Conservation (phyloP, 2,329 filamentous ascomycete species). For the Stachybotrys chlorohalonatus region DNA sequence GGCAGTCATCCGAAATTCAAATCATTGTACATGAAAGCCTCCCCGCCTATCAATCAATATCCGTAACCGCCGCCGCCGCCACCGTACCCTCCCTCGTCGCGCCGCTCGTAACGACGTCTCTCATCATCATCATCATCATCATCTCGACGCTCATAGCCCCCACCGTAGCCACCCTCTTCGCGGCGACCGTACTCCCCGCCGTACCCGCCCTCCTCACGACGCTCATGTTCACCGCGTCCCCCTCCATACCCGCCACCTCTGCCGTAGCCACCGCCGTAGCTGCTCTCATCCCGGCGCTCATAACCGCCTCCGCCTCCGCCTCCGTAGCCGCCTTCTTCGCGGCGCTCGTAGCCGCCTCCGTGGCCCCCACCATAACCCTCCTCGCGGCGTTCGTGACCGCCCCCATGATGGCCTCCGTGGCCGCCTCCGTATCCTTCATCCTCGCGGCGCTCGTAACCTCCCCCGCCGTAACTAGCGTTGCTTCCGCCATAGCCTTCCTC, state of each 20-base stretch:
- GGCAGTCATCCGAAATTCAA: background rate
- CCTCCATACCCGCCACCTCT: slow-evolving; percentile 7
- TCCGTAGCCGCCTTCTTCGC: slow-evolving; percentile 6
- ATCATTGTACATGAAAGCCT: background rate
- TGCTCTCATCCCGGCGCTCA: slow-evolving; percentile 8
- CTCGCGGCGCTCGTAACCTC: slow-evolving; percentile 9
- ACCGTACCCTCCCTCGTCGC: slow-evolving; percentile 12
- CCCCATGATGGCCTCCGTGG: slow-evolving; percentile 1
- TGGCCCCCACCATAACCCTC: slow-evolving; percentile 10
- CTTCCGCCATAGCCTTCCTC: slow-evolving; percentile 10
- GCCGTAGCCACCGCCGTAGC: slow-evolving; percentile 7
- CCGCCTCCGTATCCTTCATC: slow-evolving; percentile 6
- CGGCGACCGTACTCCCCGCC: slow-evolving; percentile 8
- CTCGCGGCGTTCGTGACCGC: slow-evolving; percentile 1
- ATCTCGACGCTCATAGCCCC: slow-evolving; percentile 2
- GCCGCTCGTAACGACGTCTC: slow-evolving; percentile 1
- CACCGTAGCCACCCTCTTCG: slow-evolving; percentile 4
- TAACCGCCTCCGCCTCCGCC: slow-evolving; percentile 11
- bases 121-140: slow-evolving; percentile 11
- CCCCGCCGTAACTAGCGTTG: slow-evolving; percentile 7
- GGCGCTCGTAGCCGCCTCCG: slow-evolving; percentile 3
- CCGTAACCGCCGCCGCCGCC: slow-evolving; percentile 6
- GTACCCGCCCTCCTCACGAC: slow-evolving; percentile 7
- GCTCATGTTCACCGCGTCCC: slow-evolving; percentile 12
- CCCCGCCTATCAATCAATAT: background rate